A percentile compares a stretch with the other conserved stretches of the same genome.
phyloP scores from a whole-genome alignment of 2,329 filamentous ascomycete species.

The Ramularia endophylla region DNA sequence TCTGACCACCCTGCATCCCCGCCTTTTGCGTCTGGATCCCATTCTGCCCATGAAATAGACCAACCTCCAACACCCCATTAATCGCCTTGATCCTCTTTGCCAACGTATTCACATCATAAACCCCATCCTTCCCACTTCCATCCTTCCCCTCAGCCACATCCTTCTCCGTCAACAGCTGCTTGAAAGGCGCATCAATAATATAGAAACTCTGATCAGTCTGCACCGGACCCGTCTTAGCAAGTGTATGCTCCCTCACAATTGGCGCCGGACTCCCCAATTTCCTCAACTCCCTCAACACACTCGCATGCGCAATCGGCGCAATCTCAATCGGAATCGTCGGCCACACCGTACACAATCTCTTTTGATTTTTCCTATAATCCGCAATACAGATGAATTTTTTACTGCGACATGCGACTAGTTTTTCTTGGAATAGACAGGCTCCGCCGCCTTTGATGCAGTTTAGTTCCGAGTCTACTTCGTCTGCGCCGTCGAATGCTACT shows the following conservation, averaged over 20 bases:
- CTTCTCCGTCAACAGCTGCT: conserved; percentile 58
- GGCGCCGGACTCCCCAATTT: conserved; percentile 68
- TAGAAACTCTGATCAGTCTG: conserved; percentile 82
- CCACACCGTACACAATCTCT: conserved; percentile 69
- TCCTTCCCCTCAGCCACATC: conserved; percentile 41
- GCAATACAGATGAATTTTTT: conserved; percentile 30
- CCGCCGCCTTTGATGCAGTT: conserved; percentile 98
- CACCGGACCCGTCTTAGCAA: conserved; percentile 75
- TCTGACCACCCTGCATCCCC: conserved; percentile 66
- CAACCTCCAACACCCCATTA: conserved; percentile 84
- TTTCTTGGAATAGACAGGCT: conserved; percentile 97
- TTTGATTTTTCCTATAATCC: conserved; percentile 88
- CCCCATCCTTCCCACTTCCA: conserved; percentile 49
- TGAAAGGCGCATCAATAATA: conserved; percentile 89
- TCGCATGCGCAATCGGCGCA: conserved; percentile 72
- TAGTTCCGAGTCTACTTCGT: conserved; percentile 89
- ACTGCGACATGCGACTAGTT: conserved; percentile 69
- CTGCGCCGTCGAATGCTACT: conserved; percentile 91
- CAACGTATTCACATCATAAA: conserved; percentile 75
- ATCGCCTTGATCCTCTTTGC: conserved; percentile 71
- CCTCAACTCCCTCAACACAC: conserved; percentile 66
- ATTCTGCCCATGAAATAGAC: conserved; percentile 79
- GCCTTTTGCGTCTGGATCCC: conserved; percentile 60
- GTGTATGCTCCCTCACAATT: conserved; percentile 63
- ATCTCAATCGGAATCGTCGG: conserved; percentile 89